phyloP scores from a whole-genome alignment of 345 rosid genomes.

The Eucalyptus albens region DNA sequence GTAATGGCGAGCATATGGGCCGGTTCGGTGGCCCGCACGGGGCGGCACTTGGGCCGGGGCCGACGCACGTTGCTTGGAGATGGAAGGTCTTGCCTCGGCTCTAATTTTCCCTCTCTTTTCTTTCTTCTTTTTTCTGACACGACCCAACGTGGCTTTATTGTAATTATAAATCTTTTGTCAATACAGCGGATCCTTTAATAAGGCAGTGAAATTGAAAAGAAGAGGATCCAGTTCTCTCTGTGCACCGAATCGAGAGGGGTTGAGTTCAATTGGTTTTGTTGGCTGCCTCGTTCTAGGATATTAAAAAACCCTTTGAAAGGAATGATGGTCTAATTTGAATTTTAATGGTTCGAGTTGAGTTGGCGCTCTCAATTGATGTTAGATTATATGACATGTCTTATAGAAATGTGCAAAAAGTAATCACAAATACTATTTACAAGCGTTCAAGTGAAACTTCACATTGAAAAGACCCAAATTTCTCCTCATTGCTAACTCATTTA shows the following conservation, averaged over 20 bases:
- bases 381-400: accelerated
- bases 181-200: background rate
- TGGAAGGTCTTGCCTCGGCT: background rate
- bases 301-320: background rate
- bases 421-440: background rate
- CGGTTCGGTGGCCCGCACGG: background rate
- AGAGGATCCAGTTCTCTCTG: background rate
- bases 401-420: background rate
- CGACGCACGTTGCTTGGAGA: background rate
- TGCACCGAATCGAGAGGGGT: background rate
- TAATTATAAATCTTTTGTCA: background rate
- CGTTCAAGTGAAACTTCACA: background rate
- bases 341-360: background rate
- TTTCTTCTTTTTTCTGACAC: background rate
- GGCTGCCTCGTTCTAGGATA: background rate
- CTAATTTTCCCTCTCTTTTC: background rate
- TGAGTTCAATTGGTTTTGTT: background rate
- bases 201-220: background rate
- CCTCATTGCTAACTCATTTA: background rate
- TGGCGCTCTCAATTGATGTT: accelerated
- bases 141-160: background rate
- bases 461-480: background rate
- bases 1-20: background rate
- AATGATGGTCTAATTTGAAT: background rate
- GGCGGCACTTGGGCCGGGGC: background rate